Conservation (phyloP, 495 filamentous ascomycete species). For the Pseudotulostoma volvatum region DNA sequence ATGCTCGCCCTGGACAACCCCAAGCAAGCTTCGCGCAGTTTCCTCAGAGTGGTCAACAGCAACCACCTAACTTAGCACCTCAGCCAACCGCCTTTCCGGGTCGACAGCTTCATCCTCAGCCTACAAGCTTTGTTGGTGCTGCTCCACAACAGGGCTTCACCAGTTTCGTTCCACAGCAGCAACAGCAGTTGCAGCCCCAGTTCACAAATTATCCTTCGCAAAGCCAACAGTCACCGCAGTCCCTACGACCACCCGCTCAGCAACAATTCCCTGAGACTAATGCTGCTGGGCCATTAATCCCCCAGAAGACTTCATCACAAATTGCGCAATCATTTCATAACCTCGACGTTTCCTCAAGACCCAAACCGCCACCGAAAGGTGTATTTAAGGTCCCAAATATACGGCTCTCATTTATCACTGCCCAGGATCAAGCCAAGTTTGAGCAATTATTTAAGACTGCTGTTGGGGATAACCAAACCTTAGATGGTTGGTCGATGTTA, state of each 20-base stretch:
- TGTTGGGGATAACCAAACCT: conserved; percentile 67
- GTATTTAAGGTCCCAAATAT: conserved; percentile 80
- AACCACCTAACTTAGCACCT: conserved; percentile 32
- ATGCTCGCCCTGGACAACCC: conserved; percentile 52
- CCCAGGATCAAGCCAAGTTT: conserved; percentile 90
- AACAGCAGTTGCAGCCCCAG: conserved; percentile 29
- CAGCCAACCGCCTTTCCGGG: conserved; percentile 38
- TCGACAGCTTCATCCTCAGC: conserved; percentile 31
- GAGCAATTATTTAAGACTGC: conserved; percentile 97
- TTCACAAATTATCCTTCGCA: conserved; percentile 24
- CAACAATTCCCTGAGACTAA: conserved; percentile 1
- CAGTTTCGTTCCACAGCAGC: conserved; percentile 22
- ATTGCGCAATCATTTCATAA: conserved; percentile 73
- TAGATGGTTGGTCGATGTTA: conserved; percentile 44
- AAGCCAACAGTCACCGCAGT: conserved; percentile 31
- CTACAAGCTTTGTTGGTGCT: conserved; percentile 8
- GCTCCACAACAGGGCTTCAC: neutral
- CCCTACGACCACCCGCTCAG: conserved; percentile 16
- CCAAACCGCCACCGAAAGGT: conserved; percentile 35
- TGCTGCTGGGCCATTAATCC: conserved; percentile 18
- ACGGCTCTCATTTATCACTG: conserved; percentile 86
- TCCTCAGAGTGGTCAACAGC: conserved; percentile 37
- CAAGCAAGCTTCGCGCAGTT: conserved; percentile 35
- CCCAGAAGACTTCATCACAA: conserved; percentile 54
- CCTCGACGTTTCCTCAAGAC: conserved; percentile 19